Conservation (phyloP, 2,329 filamentous ascomycete genomes). For the Venturia oleaginea region DNA sequence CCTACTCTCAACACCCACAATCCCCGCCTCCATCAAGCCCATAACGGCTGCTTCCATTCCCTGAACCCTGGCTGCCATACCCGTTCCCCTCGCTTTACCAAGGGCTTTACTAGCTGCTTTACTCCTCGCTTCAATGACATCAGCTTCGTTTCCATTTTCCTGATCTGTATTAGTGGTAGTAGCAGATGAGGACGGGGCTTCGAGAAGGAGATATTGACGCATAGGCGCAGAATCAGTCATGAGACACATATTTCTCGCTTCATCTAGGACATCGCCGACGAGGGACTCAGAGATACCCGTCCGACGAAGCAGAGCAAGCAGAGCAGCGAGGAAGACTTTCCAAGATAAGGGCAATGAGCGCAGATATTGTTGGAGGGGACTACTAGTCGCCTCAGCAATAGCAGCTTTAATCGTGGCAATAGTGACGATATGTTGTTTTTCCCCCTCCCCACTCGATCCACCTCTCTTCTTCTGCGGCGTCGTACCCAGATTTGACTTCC, state of each 20-base stretch:
- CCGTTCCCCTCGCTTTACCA: slow-evolving; percentile 23
- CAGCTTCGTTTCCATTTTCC: too few relatives aligned
- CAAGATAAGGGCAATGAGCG: slow-evolving; percentile 70
- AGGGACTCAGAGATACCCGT: slow-evolving; percentile 82
- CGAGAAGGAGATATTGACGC: slow-evolving; percentile 47
- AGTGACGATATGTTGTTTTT: slow-evolving; percentile 54
- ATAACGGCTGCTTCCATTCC: slow-evolving; percentile 65
- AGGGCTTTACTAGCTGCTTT: slow-evolving; percentile 26
- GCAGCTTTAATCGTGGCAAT: slow-evolving; percentile 90
- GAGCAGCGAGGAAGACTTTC: slow-evolving; percentile 76
- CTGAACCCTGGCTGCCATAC: slow-evolving; percentile 40
- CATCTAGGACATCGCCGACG: slow-evolving; percentile 81
- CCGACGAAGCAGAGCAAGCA: slow-evolving; percentile 68
- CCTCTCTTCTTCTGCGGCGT: slow-evolving; percentile 21
- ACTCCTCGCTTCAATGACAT: too few relatives aligned
- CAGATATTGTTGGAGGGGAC: slow-evolving; percentile 82
- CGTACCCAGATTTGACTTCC: slow-evolving; percentile 12
- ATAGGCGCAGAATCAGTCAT: slow-evolving; percentile 53
- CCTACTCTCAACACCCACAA: slow-evolving; percentile 71
- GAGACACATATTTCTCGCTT: slow-evolving; percentile 61
- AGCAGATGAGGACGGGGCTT: slow-evolving; percentile 18
- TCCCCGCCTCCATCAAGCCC: slow-evolving; percentile 77
- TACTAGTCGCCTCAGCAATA: slow-evolving; percentile 90
- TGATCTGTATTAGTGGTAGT: too few relatives aligned
- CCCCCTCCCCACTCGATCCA: slow-evolving; percentile 18